These are phyloP conservation scores for Tulasnella sp. DNA, from an alignment of 768 basidiomycete species.

Conservation along the genomic window DNA sequence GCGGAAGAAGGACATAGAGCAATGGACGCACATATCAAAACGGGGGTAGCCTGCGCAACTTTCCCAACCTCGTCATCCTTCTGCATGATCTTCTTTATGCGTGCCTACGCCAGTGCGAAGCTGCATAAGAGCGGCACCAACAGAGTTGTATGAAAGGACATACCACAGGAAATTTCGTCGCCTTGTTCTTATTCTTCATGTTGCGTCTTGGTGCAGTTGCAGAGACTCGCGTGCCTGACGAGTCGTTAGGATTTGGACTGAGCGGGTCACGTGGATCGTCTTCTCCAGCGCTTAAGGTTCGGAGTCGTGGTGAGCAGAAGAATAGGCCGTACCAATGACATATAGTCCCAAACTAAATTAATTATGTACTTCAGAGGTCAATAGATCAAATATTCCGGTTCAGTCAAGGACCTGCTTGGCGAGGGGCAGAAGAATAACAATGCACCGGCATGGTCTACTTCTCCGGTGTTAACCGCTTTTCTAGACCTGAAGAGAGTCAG, in stretches of 20 bases:
- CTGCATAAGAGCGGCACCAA: neutral
- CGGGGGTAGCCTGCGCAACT: conserved; percentile 89
- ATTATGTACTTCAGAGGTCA: neutral
- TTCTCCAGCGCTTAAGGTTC: neutral
- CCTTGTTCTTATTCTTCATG: conserved; percentile 87
- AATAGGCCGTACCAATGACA: neutral
- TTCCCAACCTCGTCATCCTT: conserved; percentile 99
- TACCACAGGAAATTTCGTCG: conserved; percentile 85
- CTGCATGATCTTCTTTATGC: conserved; percentile 99
- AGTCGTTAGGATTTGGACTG: neutral
- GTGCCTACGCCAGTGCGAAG: conserved; percentile 42
- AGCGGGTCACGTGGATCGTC: neutral
- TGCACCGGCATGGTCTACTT: too few species aligned
- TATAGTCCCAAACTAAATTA: neutral
- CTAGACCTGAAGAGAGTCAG: too few species aligned
- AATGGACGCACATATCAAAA: conserved; percentile 76
- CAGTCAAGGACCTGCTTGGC: too few species aligned
- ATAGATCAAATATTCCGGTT: too few species aligned
- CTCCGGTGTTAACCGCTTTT: too few species aligned
- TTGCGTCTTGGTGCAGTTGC: neutral
- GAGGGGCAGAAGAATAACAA: too few species aligned
- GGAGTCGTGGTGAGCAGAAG: neutral
- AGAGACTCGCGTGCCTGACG: too few species aligned
- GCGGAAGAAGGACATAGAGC: too few species aligned
- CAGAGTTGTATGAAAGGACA: conserved; percentile 25